Base-by-base conservation (phyloP, 2,329 filamentous ascomycete species). In the Rutstroemia sp. region DNA sequence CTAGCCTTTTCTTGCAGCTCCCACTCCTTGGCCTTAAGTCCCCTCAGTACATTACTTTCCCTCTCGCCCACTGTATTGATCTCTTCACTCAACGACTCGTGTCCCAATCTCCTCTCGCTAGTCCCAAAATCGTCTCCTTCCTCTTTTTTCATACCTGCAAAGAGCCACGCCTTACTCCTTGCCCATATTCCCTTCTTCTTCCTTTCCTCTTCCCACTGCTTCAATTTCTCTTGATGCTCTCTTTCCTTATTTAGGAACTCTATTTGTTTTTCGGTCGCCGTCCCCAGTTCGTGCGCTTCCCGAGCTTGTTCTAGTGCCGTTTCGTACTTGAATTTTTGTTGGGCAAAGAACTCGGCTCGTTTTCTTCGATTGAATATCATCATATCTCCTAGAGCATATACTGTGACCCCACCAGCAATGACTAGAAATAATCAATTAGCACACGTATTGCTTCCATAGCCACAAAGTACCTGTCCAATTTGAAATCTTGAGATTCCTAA, bases 361-460 rank as follows among this genome's bases (percentile, higher is more conserved):
- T 86, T 83, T 58, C 79, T 76, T 55, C 85, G 79, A 70, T 87
- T 88, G 72, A 87, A 83, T 58, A 85, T 71, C 57, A 87, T 76
- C 75, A 88, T 80, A 65, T 86, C 84, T 58, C 80, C 77, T 61
- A 85, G 77, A 9, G 84, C 83, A 68, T 86, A 85, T 41, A 81
- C 76, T 39, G 82, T 83, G 46, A 86, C 77, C 44, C 79, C 78
- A 63, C 77, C 80, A 52, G 79, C 77, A 59, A 86, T 73, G 58
- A 83, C 83, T 80, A 68, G 59, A 19, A 5, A 23, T 14, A 57
- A 53, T 10, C 38, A 27, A 49, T 57, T 39, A 57, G 51, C n/a
- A 42, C 0, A 47, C 23, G 21, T 53, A 52, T 18, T 38, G 18
- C 8, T 2, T 60, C 58, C 55, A 10, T 6, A 49, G 14, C 18